These are phyloP conservation scores for Clavispora carvajalis DNA, from an alignment of 805 yeast species.

Conservation along the genomic window DNA sequence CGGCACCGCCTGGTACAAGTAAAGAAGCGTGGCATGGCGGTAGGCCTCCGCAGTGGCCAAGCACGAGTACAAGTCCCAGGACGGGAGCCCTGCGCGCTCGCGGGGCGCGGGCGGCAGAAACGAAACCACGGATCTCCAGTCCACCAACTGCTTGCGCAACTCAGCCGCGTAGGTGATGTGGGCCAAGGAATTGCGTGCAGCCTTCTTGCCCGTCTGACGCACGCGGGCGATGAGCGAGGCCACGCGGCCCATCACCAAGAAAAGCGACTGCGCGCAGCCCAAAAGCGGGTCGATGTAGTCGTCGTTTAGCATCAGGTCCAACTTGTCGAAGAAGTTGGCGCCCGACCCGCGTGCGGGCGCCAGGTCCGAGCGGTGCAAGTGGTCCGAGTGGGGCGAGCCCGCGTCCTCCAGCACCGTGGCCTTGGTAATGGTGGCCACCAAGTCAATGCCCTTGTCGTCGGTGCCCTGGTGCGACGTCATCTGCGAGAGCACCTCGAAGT, in stretches of 20 bases:
- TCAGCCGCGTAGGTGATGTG: conserved; percentile 52
- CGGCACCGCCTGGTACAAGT: conserved; percentile 67
- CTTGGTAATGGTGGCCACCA: conserved; percentile 36
- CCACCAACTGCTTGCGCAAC: conserved; percentile 46
- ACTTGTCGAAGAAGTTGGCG: conserved; percentile 33
- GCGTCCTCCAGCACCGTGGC: conserved; percentile 17
- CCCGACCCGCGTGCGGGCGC: too few species aligned
- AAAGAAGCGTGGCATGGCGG: conserved; percentile 52
- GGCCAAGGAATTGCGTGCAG: conserved; percentile 34
- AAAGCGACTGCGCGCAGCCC: conserved; percentile 63
- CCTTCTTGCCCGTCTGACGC: conserved; percentile 17
- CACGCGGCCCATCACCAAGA: conserved; percentile 60
- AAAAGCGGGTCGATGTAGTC: conserved; percentile 56
- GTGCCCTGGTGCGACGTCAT: conserved; percentile 50
- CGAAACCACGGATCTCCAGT: conserved; percentile 51
- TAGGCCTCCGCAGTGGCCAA: conserved; percentile 70
- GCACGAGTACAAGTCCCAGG: conserved; percentile 55
- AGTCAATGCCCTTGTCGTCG: conserved; percentile 40
- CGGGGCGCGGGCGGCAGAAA: conserved; percentile 28
- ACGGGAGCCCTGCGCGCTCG: conserved; percentile 27
- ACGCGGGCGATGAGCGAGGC: conserved; percentile 51
- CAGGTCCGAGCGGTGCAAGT: conserved; percentile 2
- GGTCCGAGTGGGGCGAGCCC: conserved; percentile 1
- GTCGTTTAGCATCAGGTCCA: conserved; percentile 31
- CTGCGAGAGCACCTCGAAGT: conserved; percentile 62